These are phyloP conservation scores for Russula sp. DNA, from an alignment of 768 basidiomycete genomes.

Conservation along the genomic window DNA sequence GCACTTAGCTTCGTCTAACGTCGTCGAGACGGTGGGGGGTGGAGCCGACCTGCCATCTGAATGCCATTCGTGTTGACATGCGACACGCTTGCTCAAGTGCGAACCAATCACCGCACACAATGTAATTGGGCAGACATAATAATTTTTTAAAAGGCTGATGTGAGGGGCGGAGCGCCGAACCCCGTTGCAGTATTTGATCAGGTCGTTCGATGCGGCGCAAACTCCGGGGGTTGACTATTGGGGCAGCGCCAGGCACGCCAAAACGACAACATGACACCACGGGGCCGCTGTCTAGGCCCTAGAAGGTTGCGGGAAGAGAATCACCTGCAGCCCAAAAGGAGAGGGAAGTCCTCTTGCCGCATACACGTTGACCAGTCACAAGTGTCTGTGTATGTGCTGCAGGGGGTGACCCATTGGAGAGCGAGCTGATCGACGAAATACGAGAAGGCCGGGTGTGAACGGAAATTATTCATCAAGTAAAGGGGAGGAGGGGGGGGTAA, in stretches of 20 bases:
- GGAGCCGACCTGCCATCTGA: neutral
- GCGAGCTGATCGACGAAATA: constrained; percentile 9
- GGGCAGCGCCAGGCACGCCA: constrained; percentile 13
- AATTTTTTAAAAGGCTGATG: constrained; percentile 7
- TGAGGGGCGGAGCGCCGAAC: constrained; percentile 17
- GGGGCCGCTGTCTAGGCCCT: constrained; percentile 18
- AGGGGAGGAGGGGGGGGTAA: neutral
- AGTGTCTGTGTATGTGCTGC: neutral
- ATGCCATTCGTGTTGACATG: constrained; percentile 9
- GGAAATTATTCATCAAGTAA: constrained; percentile 7
- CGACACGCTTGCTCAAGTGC: neutral
- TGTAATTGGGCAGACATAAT: neutral
- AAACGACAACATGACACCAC: constrained; percentile 8
- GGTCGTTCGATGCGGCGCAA: constrained; percentile 18
- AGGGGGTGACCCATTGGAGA: neutral
- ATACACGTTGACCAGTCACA: neutral
- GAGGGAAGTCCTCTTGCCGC: neutral
- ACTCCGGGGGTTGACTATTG: constrained; percentile 6
- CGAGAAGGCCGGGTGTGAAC: neutral
- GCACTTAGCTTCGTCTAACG: constrained; percentile 9
- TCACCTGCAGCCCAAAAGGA: neutral
- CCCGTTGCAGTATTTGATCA: constrained; percentile 7
- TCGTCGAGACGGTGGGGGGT: constrained; percentile 3
- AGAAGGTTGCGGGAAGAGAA: constrained; percentile 2
- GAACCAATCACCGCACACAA: neutral